Evolutionary conservation across 768 basidiomycete species (phyloP), one percentile per base, ranked within the genome.

Genomic region (Tricholomella constricta): DNA sequence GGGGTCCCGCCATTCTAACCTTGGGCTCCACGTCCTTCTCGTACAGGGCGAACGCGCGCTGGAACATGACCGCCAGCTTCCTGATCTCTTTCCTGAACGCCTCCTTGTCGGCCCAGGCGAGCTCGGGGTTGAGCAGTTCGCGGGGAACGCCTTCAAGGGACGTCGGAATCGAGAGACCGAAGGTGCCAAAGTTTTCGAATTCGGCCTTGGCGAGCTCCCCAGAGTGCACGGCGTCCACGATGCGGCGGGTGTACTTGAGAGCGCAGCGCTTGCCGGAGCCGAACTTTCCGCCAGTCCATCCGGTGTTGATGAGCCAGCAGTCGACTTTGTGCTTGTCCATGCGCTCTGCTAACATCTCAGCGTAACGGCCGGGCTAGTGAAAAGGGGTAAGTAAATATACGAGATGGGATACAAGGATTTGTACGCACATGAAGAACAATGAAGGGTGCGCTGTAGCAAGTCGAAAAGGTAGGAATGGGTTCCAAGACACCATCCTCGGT

Each of bases 291-390:
- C 91, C 88, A 47, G 91, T 89, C 92, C 92, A 95, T 56, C 91
- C 96, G 2, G 96, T 99, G 87, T 99, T 98, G 84, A 99, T 90
- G 67, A 98, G 81, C 93, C 94, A 99, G 79, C 95, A 97, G 72
- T 94, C 73, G 62, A 94, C 94, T 51, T 91, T 81, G 77, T 90
- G 79, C 72, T 86, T 83, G 52, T 86, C 73, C 95, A 99, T 98
- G 64, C 90, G 85, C 60, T 92, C 88, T 0, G 96, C 94, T 60
- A 99, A 80, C 97, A 99, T 99, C 71, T 88, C 81, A 36, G 97
- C 96, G 72, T 99, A 99, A 56, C 94, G 89, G 31, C 90, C 84
- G 40, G 94, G 94, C 86, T 88, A 60, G n/a, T 46, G 43, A 25
- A 51, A 36, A 37, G 51, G n/a, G n/a, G n/a, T n/a, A n/a, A n/a